Percentiles rank a stretch among this genome's conserved stretches.
Evolutionary conservation across 208 protist genomes (phyloP).

Genomic region (Trypanosoma rangeli): DNA sequence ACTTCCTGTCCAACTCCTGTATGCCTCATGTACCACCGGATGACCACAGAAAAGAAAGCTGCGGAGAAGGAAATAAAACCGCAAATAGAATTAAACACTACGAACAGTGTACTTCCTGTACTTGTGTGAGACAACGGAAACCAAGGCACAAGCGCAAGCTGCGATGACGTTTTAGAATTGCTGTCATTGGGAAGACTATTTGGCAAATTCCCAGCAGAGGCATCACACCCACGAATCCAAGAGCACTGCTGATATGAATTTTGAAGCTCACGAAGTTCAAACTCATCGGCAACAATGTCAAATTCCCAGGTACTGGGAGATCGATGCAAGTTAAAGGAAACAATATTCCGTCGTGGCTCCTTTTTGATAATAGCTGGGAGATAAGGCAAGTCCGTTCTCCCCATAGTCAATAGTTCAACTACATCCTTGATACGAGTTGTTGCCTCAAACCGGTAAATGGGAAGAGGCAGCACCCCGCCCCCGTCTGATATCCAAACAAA

Average conservation of each 20-base stretch:
- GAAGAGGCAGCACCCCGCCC: constrained; percentile 10
- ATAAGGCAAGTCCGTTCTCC: background rate
- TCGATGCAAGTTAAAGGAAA: background rate
- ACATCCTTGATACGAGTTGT: background rate
- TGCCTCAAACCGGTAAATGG: constrained; percentile 7
- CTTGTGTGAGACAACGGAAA: background rate
- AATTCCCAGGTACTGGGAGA: constrained; percentile 17
- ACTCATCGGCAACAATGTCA: constrained; percentile 26
- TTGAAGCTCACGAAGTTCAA: constrained; percentile 23
- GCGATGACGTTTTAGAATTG: background rate
- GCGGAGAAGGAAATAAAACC: constrained; percentile 12
- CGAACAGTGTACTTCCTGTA: constrained; percentile 31
- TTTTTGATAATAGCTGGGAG: constrained; percentile 6
- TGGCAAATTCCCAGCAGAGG: background rate
- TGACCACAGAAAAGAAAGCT: constrained; percentile 41
- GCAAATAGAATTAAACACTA: constrained; percentile 48
- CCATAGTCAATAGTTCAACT: background rate
- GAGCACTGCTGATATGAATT: constrained; percentile 21
- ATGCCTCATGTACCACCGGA: constrained; percentile 39
- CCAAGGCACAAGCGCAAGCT: background rate
- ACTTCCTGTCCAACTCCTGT: constrained; percentile 58
- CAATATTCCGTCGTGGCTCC: background rate
- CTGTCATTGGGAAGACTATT: constrained; percentile 3
- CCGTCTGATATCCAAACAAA: constrained; percentile 20
- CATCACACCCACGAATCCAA: constrained; percentile 9